A percentile compares a stretch with the other conserved stretches of the same genome.
Evolutionary conservation across 345 rosid species (phyloP).

Genomic region (Rhodamnia argentea): DNA sequence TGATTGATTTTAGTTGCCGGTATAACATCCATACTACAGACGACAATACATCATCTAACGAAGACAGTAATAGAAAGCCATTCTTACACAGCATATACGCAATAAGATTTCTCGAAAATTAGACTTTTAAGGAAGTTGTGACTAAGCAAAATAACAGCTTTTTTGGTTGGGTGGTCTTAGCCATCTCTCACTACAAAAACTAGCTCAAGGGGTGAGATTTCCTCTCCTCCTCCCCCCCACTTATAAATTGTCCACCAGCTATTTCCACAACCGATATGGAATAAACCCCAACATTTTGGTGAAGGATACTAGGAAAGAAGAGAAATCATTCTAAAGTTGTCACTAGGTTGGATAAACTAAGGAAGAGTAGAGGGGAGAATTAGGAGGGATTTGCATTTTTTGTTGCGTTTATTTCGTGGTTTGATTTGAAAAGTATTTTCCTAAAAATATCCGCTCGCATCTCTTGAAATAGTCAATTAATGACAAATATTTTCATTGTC

Average conservation of each 20-base stretch:
- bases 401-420: rapidly evolving
- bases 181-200: too few species aligned
- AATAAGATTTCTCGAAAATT: neutral
- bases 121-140: neutral
- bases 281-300: neutral
- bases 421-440: neutral
- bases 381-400: neutral
- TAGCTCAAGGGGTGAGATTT: too few species aligned
- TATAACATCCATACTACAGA: neutral
- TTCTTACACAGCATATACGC: neutral
- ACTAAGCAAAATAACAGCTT: neutral
- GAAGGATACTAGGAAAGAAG: neutral
- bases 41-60: neutral
- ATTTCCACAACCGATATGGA: too few species aligned
- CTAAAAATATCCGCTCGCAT: neutral
- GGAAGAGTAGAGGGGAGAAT: neutral
- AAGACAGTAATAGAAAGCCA: neutral
- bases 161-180: too few species aligned
- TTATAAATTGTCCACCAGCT: too few species aligned
- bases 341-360: neutral
- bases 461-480: neutral
- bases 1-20: neutral
- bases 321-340: neutral
- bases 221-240: too few species aligned
- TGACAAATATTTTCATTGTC: neutral